Percentiles rank a stretch among this genome's conserved stretches.
Evolutionary conservation across 768 basidiomycete genomes (phyloP).

Genomic region (Hortiboletus flavorubellus): DNA sequence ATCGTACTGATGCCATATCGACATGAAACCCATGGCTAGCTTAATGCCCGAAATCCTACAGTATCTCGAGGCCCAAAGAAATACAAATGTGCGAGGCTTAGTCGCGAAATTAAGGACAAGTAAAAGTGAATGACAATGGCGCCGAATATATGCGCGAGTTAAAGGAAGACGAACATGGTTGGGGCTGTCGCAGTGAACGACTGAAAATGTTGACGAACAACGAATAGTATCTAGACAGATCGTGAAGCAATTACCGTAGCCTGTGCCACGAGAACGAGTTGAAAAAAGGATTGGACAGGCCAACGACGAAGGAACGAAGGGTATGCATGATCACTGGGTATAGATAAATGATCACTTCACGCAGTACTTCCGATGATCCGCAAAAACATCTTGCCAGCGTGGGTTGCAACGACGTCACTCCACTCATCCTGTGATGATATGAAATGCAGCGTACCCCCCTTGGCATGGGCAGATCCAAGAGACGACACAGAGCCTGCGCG

Average conservation of each 20-base stretch:
- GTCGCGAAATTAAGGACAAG: neutral
- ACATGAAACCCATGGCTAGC: slow-evolving; percentile 11
- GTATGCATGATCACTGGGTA: neutral
- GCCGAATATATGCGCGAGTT: neutral
- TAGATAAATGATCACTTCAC: slow-evolving; percentile 3
- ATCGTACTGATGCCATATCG: slow-evolving; percentile 4
- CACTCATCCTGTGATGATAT: slow-evolving; percentile 59
- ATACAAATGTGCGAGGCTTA: neutral
- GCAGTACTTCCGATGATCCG: slow-evolving; percentile 41
- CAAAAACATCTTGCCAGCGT: slow-evolving; percentile 53
- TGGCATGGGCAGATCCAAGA: slow-evolving; percentile 23
- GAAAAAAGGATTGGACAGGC: slow-evolving; percentile 1
- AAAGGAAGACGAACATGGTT: neutral
- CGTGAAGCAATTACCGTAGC: neutral
- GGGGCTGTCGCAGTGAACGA: neutral
- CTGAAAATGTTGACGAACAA: neutral
- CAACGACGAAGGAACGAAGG: slow-evolving; percentile 1
- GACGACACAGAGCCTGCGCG: slow-evolving; percentile 36
- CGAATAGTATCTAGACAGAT: neutral
- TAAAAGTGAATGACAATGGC: neutral
- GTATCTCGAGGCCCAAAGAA: neutral
- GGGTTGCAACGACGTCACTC: slow-evolving; percentile 44
- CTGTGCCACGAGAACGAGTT: slow-evolving; percentile 10
- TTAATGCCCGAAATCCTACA: slow-evolving; percentile 9
- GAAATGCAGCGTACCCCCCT: slow-evolving; percentile 36